phyloP scores from a whole-genome alignment of 768 basidiomycete genomes.

The Cystofilobasidium macerans region DNA sequence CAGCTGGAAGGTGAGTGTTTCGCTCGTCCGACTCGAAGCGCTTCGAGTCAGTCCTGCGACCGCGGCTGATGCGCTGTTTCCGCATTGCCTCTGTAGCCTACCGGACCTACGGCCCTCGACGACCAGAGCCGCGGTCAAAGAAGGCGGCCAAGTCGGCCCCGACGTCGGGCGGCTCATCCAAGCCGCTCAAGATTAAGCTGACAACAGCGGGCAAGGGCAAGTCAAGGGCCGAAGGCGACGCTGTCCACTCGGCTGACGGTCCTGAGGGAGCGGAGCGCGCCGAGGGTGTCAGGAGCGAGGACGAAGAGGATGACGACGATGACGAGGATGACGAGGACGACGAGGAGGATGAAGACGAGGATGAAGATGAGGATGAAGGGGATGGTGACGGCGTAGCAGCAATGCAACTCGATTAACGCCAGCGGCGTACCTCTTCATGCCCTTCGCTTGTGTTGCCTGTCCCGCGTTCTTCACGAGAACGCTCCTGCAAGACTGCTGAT shows the following conservation, averaged over 20 bases:
- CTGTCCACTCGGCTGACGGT: too few species aligned
- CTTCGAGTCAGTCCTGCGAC: too few species aligned
- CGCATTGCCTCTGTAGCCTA: background rate
- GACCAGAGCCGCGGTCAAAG: background rate
- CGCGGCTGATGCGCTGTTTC: background rate
- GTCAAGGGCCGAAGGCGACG: too few species aligned
- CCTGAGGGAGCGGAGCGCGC: too few species aligned
- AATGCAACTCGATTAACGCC: too few species aligned
- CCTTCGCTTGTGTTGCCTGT: background rate
- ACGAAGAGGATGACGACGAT: background rate
- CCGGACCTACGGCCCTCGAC: background rate
- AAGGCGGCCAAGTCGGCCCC: background rate
- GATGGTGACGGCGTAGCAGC: background rate
- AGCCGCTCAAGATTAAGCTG: background rate
- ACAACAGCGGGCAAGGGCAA: too few species aligned
- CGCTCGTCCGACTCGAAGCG: too few species aligned
- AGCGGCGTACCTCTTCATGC: background rate
- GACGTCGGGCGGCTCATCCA: background rate
- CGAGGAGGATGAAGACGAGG: background rate
- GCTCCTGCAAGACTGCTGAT: too few species aligned
- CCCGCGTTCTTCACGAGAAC: too few species aligned
- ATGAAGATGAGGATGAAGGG: conserved; percentile 1
- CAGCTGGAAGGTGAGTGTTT: background rate
- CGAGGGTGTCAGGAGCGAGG: background rate
- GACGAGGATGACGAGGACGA: background rate